Evolutionary conservation across 257 asterid species (phyloP).

Genomic region (Nicotiana paniculata): DNA sequence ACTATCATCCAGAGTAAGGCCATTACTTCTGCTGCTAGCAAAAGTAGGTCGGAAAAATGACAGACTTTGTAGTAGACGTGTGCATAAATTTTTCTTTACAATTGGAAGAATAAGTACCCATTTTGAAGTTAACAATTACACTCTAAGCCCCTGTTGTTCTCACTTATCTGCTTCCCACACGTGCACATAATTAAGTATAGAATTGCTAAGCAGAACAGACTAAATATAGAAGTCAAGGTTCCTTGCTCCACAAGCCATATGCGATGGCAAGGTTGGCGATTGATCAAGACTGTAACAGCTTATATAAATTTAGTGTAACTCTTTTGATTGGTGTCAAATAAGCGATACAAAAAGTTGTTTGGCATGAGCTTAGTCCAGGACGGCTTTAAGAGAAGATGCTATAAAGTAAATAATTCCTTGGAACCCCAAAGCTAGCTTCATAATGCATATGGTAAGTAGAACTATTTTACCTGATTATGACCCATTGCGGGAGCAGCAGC

Average conservation of each 20-base stretch:
- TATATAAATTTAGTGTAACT: not conserved
- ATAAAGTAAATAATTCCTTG: not conserved
- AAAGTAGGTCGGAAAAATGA: not conserved
- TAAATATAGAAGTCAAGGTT: not conserved
- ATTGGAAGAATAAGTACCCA: not conserved
- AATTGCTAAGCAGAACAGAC: not conserved
- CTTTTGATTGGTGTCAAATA: not conserved
- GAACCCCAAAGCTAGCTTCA: not conserved
- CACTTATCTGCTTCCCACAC: not conserved
- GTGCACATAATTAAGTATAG: not conserved
- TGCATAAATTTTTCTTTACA: not conserved
- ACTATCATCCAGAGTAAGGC: not conserved
- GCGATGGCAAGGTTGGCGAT: not conserved
- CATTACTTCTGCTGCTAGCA: not conserved
- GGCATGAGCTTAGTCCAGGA: not conserved
- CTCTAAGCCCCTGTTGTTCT: not conserved
- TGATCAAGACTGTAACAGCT: not conserved
- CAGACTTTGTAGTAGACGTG: not conserved
- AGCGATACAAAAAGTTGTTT: not conserved
- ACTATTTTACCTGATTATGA: constrained; percentile 63
- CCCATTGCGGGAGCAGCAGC: constrained; percentile 92
- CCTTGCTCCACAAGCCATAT: not conserved
- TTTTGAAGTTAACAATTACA: not conserved
- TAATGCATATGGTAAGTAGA: not conserved
- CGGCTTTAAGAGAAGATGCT: not conserved